phyloP scores from a whole-genome alignment of 2,329 filamentous ascomycete species.

The Xylariomycetidae sp. region DNA sequence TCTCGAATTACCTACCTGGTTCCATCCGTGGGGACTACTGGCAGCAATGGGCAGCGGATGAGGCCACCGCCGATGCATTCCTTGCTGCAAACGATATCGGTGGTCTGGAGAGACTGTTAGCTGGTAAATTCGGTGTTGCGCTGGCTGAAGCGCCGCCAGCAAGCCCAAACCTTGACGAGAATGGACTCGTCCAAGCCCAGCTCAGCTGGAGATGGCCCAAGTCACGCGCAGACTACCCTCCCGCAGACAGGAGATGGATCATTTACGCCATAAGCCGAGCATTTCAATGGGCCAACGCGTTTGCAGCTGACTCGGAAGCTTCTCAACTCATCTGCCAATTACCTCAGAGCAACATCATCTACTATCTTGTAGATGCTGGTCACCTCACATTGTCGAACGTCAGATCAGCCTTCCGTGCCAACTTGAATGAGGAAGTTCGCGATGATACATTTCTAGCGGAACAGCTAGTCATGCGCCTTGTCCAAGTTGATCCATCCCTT shows the following conservation, averaged over 20 bases:
- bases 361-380: constrained; percentile 56
- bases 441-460: constrained; percentile 48
- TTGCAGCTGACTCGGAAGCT: constrained; percentile 37
- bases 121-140: constrained; percentile 44
- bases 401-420: constrained; percentile 50
- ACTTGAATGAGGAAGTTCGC: constrained; percentile 37
- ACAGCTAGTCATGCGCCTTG: constrained; percentile 58
- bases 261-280: constrained; percentile 59
- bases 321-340: constrained; percentile 36
- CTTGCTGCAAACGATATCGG: constrained; percentile 40
- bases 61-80: constrained; percentile 43
- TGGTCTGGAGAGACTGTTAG: constrained; percentile 47
- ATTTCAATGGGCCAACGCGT: constrained; percentile 49
- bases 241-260: constrained; percentile 62
- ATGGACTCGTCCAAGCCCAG: constrained; percentile 13
- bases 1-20: constrained; percentile 40
- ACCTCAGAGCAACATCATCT: constrained; percentile 50
- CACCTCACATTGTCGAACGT: constrained; percentile 57
- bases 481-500: constrained; percentile 63
- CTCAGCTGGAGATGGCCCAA: constrained; percentile 49
- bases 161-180: constrained; percentile 14
- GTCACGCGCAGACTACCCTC: constrained; percentile 41
- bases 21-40: constrained; percentile 48
- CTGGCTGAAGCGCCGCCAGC: constrained; percentile 20
- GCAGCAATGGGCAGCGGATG: constrained; percentile 38